Evolutionary conservation across 1,284 basidiomycete genomes (phyloP), one percentile per base, ranked within the genome.

Genomic region (Tilletia setariae): DNA sequence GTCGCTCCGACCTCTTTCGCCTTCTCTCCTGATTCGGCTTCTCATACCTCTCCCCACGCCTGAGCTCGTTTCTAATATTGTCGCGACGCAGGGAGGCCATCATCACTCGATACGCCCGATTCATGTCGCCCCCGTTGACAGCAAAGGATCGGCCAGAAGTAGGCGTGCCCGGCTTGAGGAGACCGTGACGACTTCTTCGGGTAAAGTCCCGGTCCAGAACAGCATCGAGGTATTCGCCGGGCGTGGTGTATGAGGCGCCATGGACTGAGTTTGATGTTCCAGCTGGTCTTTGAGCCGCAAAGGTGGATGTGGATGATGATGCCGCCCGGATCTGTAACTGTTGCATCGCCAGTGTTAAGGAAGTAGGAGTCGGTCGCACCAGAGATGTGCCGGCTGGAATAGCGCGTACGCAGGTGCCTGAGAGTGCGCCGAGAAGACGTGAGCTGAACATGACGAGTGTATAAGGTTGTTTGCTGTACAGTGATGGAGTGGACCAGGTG

Each of bases 1-100:
- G 80, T 11, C 80, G 70, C 65, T 81, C 80, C 46, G 75, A 77
- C 63, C 75, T 73, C 71, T 79, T 77, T 65, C 80, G 72, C 49
- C 78, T 74, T 32, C 78, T 72, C 67, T 75, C 75, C 64, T 80
- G 72, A 59, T 81, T 82, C 23, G 80, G 80, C 69, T 82, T 82
- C 65, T 82, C 80, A 68, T 81, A 81, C 16, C 80, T 67, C 67
- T 82, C 72, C 19, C 70, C 70, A 42, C 80, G 67, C 40, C 70
- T 66, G n/a, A 82, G 70, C 67, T 82, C 80, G n/a, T 70, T 65
- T 6, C 79, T 59, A 8, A 82, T 69, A 56, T 79, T 76, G 68
- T 82, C 80, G 21, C 74, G 65, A 51, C 70, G 64, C 19, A 79
- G 49, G 47, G 75, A 62, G 65, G 63, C 66, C 7, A 66, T 49